Conservation (phyloP, 179 eudicot species). For the Dionaea muscipula region DNA sequence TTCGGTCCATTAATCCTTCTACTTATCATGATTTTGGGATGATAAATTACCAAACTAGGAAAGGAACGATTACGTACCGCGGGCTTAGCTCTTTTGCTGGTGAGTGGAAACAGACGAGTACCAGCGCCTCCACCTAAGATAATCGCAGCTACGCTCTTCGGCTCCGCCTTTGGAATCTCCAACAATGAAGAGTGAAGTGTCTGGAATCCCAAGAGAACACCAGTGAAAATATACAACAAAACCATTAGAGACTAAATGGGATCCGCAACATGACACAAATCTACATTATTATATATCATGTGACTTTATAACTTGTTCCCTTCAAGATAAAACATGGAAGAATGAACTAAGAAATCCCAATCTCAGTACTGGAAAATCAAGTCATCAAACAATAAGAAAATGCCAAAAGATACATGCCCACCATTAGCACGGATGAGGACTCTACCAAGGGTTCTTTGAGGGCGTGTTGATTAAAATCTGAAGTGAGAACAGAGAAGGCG, state of each 20-base stretch:
- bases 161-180: conserved; percentile 49
- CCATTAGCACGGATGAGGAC: too few species aligned
- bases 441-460: conserved; percentile 40
- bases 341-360: neutral
- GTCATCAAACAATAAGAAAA: neutral
- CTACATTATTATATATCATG: too few species aligned
- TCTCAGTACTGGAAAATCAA: neutral
- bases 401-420: too few species aligned
- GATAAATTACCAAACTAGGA: too few species aligned
- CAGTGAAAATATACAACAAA: neutral
- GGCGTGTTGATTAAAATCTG: conserved; percentile 32
- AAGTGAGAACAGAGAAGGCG: conserved; percentile 40
- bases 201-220: conserved; percentile 21
- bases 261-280: neutral
- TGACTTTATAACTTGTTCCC: too few species aligned
- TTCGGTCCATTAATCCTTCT: too few species aligned
- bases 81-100: conserved; percentile 78
- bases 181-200: conserved; percentile 33
- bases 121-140: conserved; percentile 94
- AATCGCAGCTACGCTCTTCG: conserved; percentile 69
- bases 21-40: too few species aligned
- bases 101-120: conserved; percentile 90
- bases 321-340: neutral
- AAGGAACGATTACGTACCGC: conserved; percentile 48
- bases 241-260: neutral